Base-by-base conservation (phyloP, 306 rosid species). In the Arachis hypogaea region DNA sequence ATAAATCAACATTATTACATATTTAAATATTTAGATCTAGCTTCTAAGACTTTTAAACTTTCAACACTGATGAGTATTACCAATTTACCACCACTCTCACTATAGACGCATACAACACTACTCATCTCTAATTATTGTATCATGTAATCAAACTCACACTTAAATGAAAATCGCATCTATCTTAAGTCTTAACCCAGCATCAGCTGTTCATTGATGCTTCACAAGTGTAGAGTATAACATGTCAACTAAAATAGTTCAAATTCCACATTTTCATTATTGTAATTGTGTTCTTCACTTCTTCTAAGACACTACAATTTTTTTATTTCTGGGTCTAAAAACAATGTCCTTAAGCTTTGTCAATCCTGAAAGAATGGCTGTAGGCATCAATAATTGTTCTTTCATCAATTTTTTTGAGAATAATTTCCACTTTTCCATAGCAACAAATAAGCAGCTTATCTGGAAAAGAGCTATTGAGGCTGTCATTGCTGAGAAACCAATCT, bases 231-330 rank as follows among this genome's bases (percentile, higher is more conserved):
- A 67, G 52, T 46, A 58, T 68, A 67, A 9, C 76, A 68, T 59
- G 63, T 59, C 55, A 59, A 72, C 69, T 52, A 7, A 57, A 33
- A 67, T 4, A 60, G n/a, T 60, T 59, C 44, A 76, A 59, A 66
- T 60, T 7, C 16, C 4, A 41, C 58, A 9, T 11, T 54, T 69
- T 62, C 14, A 61, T 61, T 62, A 42, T 62, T 52, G 30, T 36
- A 43, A 62, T 69, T 59, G 22, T 28, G 57, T 40, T 11, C 63
- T 22, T 54, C 59, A 54, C 9, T 14, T 14, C 74, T 59, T 54
- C 43, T 54, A 43, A 14, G 66, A 63, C 6, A 69, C 29, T 30
- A 6, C 5, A 60, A 61, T 11, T 30, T 36, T 62, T 77, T 2
- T 29, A 60, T 46, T 42, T 47, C 47, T 6, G 0, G 0, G 10